Evolutionary conservation across 345 rosid species (phyloP), one percentile per base, ranked within the genome.

Genomic region (Hypericum perforatum): DNA sequence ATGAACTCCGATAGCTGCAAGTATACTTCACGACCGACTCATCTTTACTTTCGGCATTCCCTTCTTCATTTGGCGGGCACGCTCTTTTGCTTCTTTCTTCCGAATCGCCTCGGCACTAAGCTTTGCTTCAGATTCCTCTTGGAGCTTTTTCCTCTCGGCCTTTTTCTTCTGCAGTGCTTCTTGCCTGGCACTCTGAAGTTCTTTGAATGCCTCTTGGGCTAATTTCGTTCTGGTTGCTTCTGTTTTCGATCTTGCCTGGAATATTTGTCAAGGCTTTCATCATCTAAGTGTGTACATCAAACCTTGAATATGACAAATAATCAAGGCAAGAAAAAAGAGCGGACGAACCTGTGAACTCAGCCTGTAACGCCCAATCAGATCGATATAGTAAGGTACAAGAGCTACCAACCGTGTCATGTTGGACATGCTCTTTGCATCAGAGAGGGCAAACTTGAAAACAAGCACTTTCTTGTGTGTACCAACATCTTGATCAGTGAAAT

Each of bases 141-240:
- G 11, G 73, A 79, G 59, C 71, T 79, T 84, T 74, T 70, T 88
- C 82, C 62, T 82, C 48, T 85, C 99, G 0, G 85, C 82, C 67
- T 89, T 88, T 85, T 84, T 88, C 68, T 59, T 84, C 79, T 80
- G 89, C 63, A 89, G 52, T 51, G 95, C 97, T 69, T 92, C 99
- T 71, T 92, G 99, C 62, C 99, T 88, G 7, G 77, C 94, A 59
- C 66, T 77, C 50, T 85, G 80, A 64, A 85, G 94, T 73, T 92
- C 95, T 69, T 79, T 92, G 78, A 81, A 72, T 10, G 82, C 91
- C 74, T 92, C 97, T 65, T 85, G 91, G 7, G 90, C 91, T n/a
- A 82, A 91, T 71, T 85, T 92, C 38, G 45, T 59, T 54, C 98
- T 85, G 9, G 83, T 81, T 7, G 85, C 74, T 39, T 92, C 96